A percentile compares a stretch with the other conserved stretches of the same genome.
phyloP scores from a whole-genome alignment of 2,329 filamentous ascomycete species.

The Epichloe sp. region DNA sequence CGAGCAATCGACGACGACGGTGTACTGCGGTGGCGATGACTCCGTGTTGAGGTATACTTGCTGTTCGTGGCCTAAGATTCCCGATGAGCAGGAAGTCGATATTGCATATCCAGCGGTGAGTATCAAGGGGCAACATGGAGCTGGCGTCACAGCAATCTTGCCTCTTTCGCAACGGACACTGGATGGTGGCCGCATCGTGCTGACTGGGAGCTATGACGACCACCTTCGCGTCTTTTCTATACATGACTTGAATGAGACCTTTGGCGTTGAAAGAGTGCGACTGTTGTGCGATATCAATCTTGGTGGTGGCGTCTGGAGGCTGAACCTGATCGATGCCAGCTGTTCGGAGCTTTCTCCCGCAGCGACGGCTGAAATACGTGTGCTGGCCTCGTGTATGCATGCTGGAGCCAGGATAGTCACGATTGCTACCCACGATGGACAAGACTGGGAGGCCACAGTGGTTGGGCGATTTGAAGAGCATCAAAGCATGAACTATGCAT shows the following conservation, averaged over 20 bases:
- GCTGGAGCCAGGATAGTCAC: constrained; percentile 60
- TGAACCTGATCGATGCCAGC: constrained; percentile 45
- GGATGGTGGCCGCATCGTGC: constrained; percentile 41
- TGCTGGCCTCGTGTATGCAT: constrained; percentile 93
- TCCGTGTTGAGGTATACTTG: constrained; percentile 40
- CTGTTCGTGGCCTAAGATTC: constrained; percentile 14
- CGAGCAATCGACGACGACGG: constrained; percentile 18
- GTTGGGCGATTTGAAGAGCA: constrained; percentile 70
- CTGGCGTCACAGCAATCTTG: constrained; percentile 78
- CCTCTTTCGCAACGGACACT: constrained; percentile 39
- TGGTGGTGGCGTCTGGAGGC: constrained; percentile 74
- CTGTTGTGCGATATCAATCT: constrained; percentile 54
- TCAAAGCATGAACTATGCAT: constrained; percentile 90
- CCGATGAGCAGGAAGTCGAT: constrained; percentile 6
- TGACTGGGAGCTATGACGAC: constrained; percentile 92
- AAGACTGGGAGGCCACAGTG: constrained; percentile 48
- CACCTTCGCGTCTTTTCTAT: constrained; percentile 54
- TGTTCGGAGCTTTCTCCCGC: constrained; percentile 7
- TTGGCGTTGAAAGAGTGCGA: constrained; percentile 28
- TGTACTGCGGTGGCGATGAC: constrained; percentile 69
- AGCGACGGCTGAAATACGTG: constrained; percentile 22
- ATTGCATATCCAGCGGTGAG: constrained; percentile 11
- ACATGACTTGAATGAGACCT: constrained; percentile 25
- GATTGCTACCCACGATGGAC: constrained; percentile 23
- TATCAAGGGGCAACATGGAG: constrained; percentile 46